Evolutionary conservation across 768 basidiomycete genomes (phyloP), one percentile per base, ranked within the genome.

Genomic region (Kwoniella europaea): DNA sequence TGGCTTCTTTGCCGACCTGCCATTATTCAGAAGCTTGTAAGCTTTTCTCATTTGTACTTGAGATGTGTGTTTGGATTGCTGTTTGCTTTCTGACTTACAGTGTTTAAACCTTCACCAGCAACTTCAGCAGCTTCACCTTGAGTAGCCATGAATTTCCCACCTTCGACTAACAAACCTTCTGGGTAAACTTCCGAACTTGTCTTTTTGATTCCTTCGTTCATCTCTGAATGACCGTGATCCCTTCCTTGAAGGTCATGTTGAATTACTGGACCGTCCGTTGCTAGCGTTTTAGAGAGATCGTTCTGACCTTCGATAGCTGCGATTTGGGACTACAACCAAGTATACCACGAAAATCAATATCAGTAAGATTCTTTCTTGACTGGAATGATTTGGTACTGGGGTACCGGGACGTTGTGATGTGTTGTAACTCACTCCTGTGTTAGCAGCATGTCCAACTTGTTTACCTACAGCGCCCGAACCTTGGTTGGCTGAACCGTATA

Each of bases 171-270:
- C 35, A 65, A 27, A 13, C 54, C 63, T 4, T 42, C 27, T 10
- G 68, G 68, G 16, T 52, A 70, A 35, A 64, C 35, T 9, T 64
- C 46, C n/a, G 63, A 27, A 1, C 50, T 44, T 18, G 63, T 58
- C 42, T 57, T 20, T 42, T 70, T 70, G 16, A 60, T 13, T 6
- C 27, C 63, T 35, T 70, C 68, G 43, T 70, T 70, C 22, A 46
- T 12, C 22, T 70, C 63, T 46, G 68, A 70, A n/a, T 70, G 68
- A 15, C 68, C 68, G 55, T 70, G 68, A 44, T 61, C 55, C 22
- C 68, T 42, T 18, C 68, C 68, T 52, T 70, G 68, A 10, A 70
- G 57, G 43, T 70, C 68, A 24, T 70, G 54, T 50, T 70, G 68
- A 3, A 70, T 13, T 2, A 65, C 57, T 13, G 55, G 62, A 41